Evolutionary conservation across 2,329 filamentous ascomycete species (phyloP).

Genomic region (Iodosphaeria phyllophila): DNA sequence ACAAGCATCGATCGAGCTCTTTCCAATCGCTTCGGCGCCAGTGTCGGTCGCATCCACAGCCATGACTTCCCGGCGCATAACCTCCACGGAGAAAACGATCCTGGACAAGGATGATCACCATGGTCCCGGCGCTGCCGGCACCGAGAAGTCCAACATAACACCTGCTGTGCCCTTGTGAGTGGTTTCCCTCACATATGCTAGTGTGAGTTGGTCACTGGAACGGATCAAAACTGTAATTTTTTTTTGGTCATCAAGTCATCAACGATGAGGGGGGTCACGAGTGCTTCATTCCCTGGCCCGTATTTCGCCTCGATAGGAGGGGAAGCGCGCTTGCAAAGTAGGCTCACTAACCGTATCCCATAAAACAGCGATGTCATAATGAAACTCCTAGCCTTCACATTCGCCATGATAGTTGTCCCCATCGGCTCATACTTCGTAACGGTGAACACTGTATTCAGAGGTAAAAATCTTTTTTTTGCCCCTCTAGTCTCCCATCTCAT

Average conservation of each 20-base stretch:
- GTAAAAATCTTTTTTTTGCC: constrained; percentile 27
- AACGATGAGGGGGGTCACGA: too few species aligned
- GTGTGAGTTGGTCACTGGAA: too few species aligned
- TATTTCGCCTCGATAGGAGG: not conserved
- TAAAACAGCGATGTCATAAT: constrained; percentile 59
- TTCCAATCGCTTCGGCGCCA: too few species aligned
- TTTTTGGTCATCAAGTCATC: too few species aligned
- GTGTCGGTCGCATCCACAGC: too few species aligned
- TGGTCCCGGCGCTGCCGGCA: constrained; percentile 18
- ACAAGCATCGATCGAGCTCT: too few species aligned
- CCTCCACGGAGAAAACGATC: constrained; percentile 45
- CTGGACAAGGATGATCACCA: constrained; percentile 37
- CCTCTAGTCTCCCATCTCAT: too few species aligned
- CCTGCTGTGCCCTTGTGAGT: constrained; percentile 69
- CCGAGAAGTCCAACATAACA: constrained; percentile 51
- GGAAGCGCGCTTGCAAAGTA: not conserved
- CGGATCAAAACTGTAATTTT: not conserved
- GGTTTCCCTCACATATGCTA: not conserved
- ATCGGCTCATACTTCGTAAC: constrained; percentile 80
- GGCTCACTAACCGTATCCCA: not conserved
- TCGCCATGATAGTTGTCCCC: constrained; percentile 77
- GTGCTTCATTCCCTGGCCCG: too few species aligned
- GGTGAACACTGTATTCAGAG: constrained; percentile 57
- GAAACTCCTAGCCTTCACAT: constrained; percentile 78
- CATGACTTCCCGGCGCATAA: constrained; percentile 55